phyloP scores from a whole-genome alignment of 805 yeast genomes.

The Cyberlindnera subsufficiens region DNA sequence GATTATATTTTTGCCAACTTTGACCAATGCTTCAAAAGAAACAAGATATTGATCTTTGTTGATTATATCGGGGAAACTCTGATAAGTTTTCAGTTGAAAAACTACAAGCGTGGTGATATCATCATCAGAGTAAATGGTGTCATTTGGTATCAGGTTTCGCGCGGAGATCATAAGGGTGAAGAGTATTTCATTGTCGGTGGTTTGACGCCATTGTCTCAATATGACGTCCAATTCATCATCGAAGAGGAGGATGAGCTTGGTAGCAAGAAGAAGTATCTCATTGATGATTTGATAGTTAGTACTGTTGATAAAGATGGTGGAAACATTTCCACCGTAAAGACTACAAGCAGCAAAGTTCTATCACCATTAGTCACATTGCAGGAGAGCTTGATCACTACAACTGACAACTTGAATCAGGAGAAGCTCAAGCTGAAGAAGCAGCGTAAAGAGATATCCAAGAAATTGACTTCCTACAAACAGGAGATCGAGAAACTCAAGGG shows the following conservation, averaged over 20 bases:
- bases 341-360: slow-evolving; percentile 29
- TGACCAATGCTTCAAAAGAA: slow-evolving; percentile 24
- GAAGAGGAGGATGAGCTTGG: slow-evolving; percentile 24
- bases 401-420: slow-evolving; percentile 52
- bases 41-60: slow-evolving; percentile 33
- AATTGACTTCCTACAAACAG: slow-evolving; percentile 40
- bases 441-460: slow-evolving; percentile 53
- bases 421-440: slow-evolving; percentile 49
- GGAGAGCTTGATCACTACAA: slow-evolving; percentile 60
- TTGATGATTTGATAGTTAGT: slow-evolving; percentile 34
- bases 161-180: slow-evolving; percentile 40
- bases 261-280: slow-evolving; percentile 27
- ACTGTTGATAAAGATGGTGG: slow-evolving; percentile 25
- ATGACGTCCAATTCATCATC: slow-evolving; percentile 44
- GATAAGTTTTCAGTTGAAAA: slow-evolving; percentile 43
- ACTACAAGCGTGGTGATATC: slow-evolving; percentile 36
- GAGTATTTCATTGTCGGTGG: slow-evolving; percentile 58
- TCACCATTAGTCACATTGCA: slow-evolving; percentile 62
- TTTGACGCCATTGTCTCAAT: slow-evolving; percentile 57
- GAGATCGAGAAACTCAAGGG: slow-evolving; percentile 52
- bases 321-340: slow-evolving; percentile 24
- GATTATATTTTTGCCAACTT: slow-evolving; percentile 26
- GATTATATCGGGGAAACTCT: slow-evolving; percentile 48
- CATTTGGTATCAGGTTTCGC: slow-evolving; percentile 60
- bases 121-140: slow-evolving; percentile 56